A percentile compares a stretch with the other conserved stretches of the same genome.
Conservation (phyloP, 2,329 filamentous ascomycete species). For the Onygenales sp. region DNA sequence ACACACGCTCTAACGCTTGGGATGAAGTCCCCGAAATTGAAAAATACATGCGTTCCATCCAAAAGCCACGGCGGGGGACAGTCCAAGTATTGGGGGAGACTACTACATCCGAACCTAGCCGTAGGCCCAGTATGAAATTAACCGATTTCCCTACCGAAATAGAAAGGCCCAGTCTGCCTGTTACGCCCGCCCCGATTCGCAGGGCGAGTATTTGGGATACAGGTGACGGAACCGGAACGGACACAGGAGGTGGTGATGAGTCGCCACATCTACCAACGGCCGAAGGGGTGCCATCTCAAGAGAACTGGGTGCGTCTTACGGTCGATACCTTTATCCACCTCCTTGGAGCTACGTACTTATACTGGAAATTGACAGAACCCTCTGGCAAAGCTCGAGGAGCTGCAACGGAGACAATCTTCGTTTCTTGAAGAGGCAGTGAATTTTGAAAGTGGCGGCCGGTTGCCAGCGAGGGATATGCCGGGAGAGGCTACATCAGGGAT, state of each 20-base stretch:
- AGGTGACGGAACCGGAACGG: slow-evolving; percentile 34
- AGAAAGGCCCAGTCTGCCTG: slow-evolving; percentile 79
- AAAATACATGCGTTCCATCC: slow-evolving; percentile 70
- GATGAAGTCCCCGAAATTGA: slow-evolving; percentile 84
- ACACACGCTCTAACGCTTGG: slow-evolving; percentile 79
- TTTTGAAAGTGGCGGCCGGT: no score
- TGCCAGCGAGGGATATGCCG: slow-evolving; percentile 1
- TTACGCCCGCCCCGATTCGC: slow-evolving; percentile 73
- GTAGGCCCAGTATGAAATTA: slow-evolving; percentile 54
- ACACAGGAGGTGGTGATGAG: slow-evolving; percentile 27
- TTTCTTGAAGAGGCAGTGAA: slow-evolving; percentile 36
- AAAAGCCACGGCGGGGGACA: slow-evolving; percentile 50
- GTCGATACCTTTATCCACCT: slow-evolving; percentile 35
- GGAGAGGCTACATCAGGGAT: neutral
- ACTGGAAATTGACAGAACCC: slow-evolving; percentile 55
- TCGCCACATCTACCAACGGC: slow-evolving; percentile 54
- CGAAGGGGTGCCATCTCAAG: slow-evolving; percentile 75
- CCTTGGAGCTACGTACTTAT: slow-evolving; percentile 35
- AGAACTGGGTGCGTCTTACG: slow-evolving; percentile 81
- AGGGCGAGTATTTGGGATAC: slow-evolving; percentile 59
- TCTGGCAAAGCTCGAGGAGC: slow-evolving; percentile 57
- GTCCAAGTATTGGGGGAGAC: slow-evolving; percentile 29
- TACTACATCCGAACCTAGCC: slow-evolving; percentile 14
- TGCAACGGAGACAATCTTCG: slow-evolving; percentile 57
- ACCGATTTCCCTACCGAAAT: slow-evolving; percentile 79